Evolutionary conservation across 768 basidiomycete genomes (phyloP), one percentile per base, ranked within the genome.

Genomic region (Russula foetens): DNA sequence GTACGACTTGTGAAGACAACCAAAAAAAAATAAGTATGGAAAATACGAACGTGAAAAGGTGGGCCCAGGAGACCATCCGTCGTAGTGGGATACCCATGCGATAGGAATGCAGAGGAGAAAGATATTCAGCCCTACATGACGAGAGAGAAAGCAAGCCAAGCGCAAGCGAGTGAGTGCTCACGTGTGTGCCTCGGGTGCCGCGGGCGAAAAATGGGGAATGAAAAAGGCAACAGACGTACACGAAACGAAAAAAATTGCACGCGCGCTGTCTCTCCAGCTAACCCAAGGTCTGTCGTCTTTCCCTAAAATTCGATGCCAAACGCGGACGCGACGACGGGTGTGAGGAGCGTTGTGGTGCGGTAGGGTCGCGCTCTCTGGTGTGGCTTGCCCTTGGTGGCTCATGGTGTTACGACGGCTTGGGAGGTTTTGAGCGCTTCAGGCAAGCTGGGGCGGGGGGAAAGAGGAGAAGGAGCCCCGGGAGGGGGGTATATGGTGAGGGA

Each of bases 61-160:
- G 24, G 49, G 19, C 3, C 44, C 51, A 46, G 55, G 39, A 5
- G 45, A 14, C 69, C 67, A 68, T 45, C 53, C 43, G 5, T 19
- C 35, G 46, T 68, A 72, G 53, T 72, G 70, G n/a, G 70, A 60
- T 2, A 50, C 62, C 71, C 71, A 72, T 5, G 71, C 64, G 44
- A 72, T 1, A 4, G 71, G 71, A 3, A 72, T 52, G 49, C 64
- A 53, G 38, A 72, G 8, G 47, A 70, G 8, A 6, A 71, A 56
- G 1, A 53, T 54, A 48, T 71, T 70, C 11, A 70, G 51, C 59
- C 58, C 68, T 69, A 45, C 4, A n/a, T 39, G 33, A 14, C 0
- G 47, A 12, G 7, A 45, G 14, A n/a, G n/a, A n/a, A n/a, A n/a
- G n/a, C n/a, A n/a, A n/a, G n/a, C n/a, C n/a, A n/a, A n/a, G n/a